A percentile compares a stretch with the other conserved stretches of the same genome.
These are phyloP conservation scores for Annona cherimola DNA, from an alignment of 164 flowering plant species.

Conservation along the genomic window DNA sequence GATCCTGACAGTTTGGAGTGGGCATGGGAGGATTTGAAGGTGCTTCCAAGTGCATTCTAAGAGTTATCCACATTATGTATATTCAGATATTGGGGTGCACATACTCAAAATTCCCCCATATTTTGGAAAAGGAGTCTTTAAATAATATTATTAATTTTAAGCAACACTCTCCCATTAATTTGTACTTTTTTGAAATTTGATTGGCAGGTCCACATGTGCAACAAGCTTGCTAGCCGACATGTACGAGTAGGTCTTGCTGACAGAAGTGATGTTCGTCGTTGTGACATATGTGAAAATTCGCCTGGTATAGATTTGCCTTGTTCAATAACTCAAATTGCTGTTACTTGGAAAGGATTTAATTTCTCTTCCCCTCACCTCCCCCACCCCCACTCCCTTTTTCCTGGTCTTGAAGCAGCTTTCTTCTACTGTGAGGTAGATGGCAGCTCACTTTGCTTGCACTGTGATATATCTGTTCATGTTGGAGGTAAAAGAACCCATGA, in stretches of 20 bases:
- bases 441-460: slow-evolving; percentile 55
- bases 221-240: slow-evolving; percentile 90
- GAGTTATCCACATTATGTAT: too few relatives aligned
- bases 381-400: not conserved
- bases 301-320: slow-evolving; percentile 23
- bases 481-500: slow-evolving; percentile 91
- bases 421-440: slow-evolving; percentile 53
- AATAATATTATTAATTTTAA: too few relatives aligned
- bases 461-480: slow-evolving; percentile 84
- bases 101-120: too few relatives aligned
- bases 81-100: too few relatives aligned
- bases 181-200: slow-evolving; percentile 10
- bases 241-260: slow-evolving; percentile 78
- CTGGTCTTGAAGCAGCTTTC: slow-evolving; percentile 38
- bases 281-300: slow-evolving; percentile 91
- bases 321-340: not conserved
- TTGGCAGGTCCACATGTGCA: slow-evolving; percentile 86
- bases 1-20: too few relatives aligned
- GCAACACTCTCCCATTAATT: not conserved
- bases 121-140: too few relatives aligned
- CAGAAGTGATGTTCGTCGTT: slow-evolving; percentile 69
- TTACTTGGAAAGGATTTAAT: not conserved
- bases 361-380: not conserved
- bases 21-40: too few relatives aligned
- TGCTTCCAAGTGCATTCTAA: too few relatives aligned